phyloP scores from a whole-genome alignment of 345 rosid genomes.

The Salix arbutifolia region DNA sequence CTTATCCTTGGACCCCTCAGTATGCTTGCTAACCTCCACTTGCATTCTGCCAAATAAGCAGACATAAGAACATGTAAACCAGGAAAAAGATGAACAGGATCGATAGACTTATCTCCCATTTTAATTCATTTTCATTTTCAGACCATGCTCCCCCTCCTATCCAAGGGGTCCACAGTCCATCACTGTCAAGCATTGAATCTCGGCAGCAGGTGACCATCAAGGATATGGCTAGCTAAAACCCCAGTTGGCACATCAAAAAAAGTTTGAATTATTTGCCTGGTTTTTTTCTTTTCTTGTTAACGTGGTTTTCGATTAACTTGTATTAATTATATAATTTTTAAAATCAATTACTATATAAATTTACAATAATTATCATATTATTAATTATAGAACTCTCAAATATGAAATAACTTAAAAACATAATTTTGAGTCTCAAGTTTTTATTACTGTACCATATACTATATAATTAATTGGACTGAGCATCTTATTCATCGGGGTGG shows the following conservation, averaged over 20 bases:
- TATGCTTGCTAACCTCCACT: conserved; percentile 94
- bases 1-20: conserved; percentile 88
- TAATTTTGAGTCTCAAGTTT: no score
- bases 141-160: no score
- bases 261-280: background rate
- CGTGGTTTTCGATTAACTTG: no score
- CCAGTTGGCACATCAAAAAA: background rate
- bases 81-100: background rate
- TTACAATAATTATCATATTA: no score
- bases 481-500: background rate
- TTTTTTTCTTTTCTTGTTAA: no score
- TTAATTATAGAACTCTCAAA: no score
- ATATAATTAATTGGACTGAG: no score
- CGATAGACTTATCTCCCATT: background rate
- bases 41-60: conserved; percentile 64
- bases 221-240: background rate
- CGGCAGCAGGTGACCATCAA: background rate
- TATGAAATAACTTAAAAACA: no score
- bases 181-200: conserved; percentile 26
- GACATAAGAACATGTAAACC: background rate
- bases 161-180: background rate
- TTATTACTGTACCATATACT: no score
- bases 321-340: no score
- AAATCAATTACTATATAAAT: no score
- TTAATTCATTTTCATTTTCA: no score